These are phyloP conservation scores for Rhizophlyctis rosea DNA, from an alignment of 192 early-diverging fungal genomes.

Conservation along the genomic window DNA sequence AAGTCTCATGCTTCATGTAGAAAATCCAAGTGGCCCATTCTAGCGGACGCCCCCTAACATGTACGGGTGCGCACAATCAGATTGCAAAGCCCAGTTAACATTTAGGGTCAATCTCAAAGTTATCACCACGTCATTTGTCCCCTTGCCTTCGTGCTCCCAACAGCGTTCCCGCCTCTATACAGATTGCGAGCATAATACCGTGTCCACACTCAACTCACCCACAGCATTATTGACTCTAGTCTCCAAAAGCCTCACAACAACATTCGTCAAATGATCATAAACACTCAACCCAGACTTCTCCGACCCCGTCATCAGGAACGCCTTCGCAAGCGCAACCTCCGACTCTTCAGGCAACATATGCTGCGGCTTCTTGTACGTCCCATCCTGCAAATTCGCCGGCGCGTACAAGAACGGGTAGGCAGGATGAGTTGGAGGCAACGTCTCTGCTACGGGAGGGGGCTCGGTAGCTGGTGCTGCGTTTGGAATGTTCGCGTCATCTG, in stretches of 20 bases:
- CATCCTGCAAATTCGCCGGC: background rate
- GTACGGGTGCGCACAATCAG: too few species aligned
- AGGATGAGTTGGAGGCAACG: background rate
- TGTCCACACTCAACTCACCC: slow-evolving; percentile 26
- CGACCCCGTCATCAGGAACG: slow-evolving; percentile 38
- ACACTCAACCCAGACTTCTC: slow-evolving; percentile 43
- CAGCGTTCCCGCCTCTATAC: too few species aligned
- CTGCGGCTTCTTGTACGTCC: slow-evolving; percentile 30
- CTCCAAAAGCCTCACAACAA: slow-evolving; percentile 48
- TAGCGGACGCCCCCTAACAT: too few species aligned
- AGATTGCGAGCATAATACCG: too few species aligned
- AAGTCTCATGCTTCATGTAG: too few species aligned
- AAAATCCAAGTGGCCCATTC: too few species aligned
- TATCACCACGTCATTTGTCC: background rate
- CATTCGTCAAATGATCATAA: slow-evolving; percentile 50
- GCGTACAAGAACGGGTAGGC: background rate
- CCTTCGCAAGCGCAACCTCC: slow-evolving; percentile 48
- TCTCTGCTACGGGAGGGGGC: background rate
- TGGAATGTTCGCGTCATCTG: background rate
- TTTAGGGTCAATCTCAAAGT: too few species aligned
- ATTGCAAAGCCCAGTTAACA: too few species aligned
- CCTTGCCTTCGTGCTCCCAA: too few species aligned
- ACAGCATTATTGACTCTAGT: slow-evolving; percentile 38
- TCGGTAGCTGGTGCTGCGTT: background rate
- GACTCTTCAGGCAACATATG: slow-evolving; percentile 39